These are phyloP conservation scores for Monosporascus sp. DNA, from an alignment of 2,329 filamentous ascomycete genomes.

Conservation along the genomic window DNA sequence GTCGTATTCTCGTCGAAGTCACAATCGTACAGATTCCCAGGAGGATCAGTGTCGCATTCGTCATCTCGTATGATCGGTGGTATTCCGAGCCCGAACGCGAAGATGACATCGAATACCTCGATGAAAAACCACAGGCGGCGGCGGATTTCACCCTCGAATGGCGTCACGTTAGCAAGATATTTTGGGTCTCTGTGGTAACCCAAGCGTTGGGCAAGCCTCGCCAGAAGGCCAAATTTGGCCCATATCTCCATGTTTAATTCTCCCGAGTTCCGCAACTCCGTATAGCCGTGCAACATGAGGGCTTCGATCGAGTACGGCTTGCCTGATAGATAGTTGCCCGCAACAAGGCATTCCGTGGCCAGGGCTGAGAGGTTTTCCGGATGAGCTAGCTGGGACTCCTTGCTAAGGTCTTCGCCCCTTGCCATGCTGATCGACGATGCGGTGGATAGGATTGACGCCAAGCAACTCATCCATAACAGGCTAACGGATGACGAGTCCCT, in stretches of 20 bases:
- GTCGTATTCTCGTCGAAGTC: constrained; percentile 46
- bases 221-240: constrained; percentile 42
- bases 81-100: constrained; percentile 49
- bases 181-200: constrained; percentile 47
- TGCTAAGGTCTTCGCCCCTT: constrained; percentile 22
- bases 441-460: constrained; percentile 42
- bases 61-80: constrained; percentile 44
- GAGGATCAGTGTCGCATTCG: constrained; percentile 41
- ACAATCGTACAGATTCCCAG: constrained; percentile 42
- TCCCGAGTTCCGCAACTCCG: constrained; percentile 35
- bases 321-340: constrained; percentile 42
- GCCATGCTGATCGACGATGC: constrained; percentile 32
- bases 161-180: constrained; percentile 36
- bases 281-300: constrained; percentile 40
- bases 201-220: constrained; percentile 45
- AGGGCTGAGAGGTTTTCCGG: constrained; percentile 29
- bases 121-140: constrained; percentile 44
- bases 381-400: constrained; percentile 18
- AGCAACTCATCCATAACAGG: constrained; percentile 46
- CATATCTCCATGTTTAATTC: constrained; percentile 42
- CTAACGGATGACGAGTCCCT: constrained; percentile 31
- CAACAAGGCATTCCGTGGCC: constrained; percentile 42
- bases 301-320: constrained; percentile 45
- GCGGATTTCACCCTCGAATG: constrained; percentile 48
- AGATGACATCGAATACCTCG: constrained; percentile 42